Percentiles rank a stretch among this genome's conserved stretches.
phyloP scores from a whole-genome alignment of 2,329 filamentous ascomycete species.

The Cadophora malorum region DNA sequence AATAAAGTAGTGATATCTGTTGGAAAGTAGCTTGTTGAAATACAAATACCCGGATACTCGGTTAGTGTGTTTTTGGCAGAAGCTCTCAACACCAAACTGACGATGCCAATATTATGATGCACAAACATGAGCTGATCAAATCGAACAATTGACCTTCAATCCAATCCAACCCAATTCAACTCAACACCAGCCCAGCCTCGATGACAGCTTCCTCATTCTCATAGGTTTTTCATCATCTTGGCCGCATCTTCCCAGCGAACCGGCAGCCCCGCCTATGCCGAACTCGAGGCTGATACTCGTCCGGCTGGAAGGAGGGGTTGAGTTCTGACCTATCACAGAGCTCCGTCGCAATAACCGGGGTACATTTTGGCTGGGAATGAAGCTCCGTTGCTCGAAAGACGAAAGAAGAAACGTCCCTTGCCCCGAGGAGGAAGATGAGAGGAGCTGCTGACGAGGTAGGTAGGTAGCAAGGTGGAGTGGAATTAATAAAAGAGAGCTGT shows the following conservation, averaged over 20 bases:
- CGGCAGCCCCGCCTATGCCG: conserved; percentile 13
- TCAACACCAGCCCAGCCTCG: neutral
- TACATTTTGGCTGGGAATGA: conserved; percentile 14
- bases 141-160: neutral
- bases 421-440: conserved; percentile 6
- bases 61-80: conserved; percentile 10
- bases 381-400: conserved; percentile 17
- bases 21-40: neutral
- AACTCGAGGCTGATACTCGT: conserved; percentile 11
- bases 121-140: neutral
- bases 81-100: neutral
- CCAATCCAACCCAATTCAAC: neutral
- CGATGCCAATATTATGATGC: conserved; percentile 4
- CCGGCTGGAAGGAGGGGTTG: conserved; percentile 27
- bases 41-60: conserved; percentile 14
- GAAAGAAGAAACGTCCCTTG: conserved; percentile 22
- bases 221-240: neutral
- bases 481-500: conserved; percentile 16
- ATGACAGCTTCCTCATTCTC: neutral
- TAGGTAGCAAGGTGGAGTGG: neutral
- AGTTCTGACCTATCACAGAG: conserved; percentile 13
- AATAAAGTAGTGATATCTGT: neutral
- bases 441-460: neutral
- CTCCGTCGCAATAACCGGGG: conserved; percentile 21
- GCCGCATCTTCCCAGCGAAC: conserved; percentile 7